Percentiles rank a stretch among this genome's conserved stretches.
Conservation (phyloP, 352 stramenopile species). For the Pythium phragmiticola region DNA sequence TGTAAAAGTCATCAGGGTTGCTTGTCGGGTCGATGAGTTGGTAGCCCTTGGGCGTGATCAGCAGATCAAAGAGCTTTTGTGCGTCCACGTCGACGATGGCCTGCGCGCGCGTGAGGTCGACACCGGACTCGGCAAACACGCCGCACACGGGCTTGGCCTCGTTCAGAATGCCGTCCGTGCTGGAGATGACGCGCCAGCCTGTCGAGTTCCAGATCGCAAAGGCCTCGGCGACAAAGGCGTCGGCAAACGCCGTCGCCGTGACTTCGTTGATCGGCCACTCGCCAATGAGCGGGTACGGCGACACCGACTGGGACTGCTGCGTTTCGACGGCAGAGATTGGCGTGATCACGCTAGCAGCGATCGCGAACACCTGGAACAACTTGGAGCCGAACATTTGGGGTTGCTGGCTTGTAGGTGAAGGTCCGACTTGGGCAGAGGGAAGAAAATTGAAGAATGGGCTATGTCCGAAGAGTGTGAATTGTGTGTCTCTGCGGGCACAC, state of each 20-base stretch:
- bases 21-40: constrained; percentile 36
- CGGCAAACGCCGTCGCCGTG: constrained; percentile 24
- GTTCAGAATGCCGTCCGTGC: constrained; percentile 33
- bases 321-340: constrained; percentile 6
- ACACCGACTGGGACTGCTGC: neutral
- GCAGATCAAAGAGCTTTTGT: constrained; percentile 36
- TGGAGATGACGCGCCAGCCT: constrained; percentile 30
- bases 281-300: constrained; percentile 25
- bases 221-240: constrained; percentile 31
- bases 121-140: constrained; percentile 25
- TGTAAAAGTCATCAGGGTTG: constrained; percentile 33
- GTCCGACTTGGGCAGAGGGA: constrained; percentile 18
- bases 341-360: constrained; percentile 7
- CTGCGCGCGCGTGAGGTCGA: constrained; percentile 29
- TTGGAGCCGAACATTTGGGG: constrained; percentile 28
- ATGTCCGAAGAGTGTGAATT: constrained; percentile 7
- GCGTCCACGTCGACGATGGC: constrained; percentile 28
- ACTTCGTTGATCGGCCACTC: constrained; percentile 26
- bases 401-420: neutral
- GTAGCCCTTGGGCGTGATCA: constrained; percentile 34
- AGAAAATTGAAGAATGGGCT: constrained; percentile 25
- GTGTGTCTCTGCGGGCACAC: no score
- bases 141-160: constrained; percentile 34
- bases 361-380: constrained; percentile 18
- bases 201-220: constrained; percentile 30